A percentile compares a stretch with the other conserved stretches of the same genome.
Conservation (phyloP, 2,329 filamentous ascomycete species). For the Claviceps lovelessii region DNA sequence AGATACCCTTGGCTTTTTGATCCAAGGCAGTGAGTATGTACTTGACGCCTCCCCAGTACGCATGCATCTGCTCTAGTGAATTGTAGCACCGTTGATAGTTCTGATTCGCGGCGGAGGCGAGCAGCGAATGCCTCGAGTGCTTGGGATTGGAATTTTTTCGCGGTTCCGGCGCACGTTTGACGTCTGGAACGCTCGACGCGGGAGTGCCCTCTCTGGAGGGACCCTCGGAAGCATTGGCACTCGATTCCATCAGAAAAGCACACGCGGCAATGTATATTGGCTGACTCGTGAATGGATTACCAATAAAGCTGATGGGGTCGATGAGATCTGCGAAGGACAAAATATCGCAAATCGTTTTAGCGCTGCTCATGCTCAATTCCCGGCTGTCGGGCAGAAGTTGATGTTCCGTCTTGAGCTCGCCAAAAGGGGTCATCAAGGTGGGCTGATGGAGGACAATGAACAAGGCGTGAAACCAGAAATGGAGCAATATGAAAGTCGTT, state of each 20-base stretch:
- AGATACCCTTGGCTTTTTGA: constrained; percentile 76
- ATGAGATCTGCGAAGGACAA: constrained; percentile 74
- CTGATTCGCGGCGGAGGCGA: constrained; percentile 69
- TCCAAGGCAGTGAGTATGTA: constrained; percentile 79
- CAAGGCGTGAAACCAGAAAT: constrained; percentile 79
- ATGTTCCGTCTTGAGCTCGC: constrained; percentile 41
- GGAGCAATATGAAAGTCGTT: constrained; percentile 72
- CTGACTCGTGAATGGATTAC: constrained; percentile 79
- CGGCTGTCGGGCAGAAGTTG: constrained; percentile 68
- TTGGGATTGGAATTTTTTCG: constrained; percentile 18
- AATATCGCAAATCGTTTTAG: constrained; percentile 84
- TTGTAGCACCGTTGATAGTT: constrained; percentile 83
- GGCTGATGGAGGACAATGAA: constrained; percentile 78
- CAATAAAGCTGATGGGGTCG: constrained; percentile 71
- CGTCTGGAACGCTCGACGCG: constrained; percentile 21
- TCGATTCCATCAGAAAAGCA: constrained; percentile 74
- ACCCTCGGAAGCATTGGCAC: constrained; percentile 50
- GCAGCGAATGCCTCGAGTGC: constrained; percentile 53
- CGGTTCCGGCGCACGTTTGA: constrained; percentile 5
- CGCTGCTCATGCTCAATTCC: constrained; percentile 72
- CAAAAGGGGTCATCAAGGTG: constrained; percentile 64
- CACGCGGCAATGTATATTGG: constrained; percentile 86
- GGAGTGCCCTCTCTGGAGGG: constrained; percentile 42
- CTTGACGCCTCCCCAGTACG: constrained; percentile 73
- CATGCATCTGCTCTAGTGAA: constrained; percentile 64